Percentiles rank a stretch among this genome's conserved stretches.
These are phyloP conservation scores for Asterophora lycoperdoides DNA, from an alignment of 768 basidiomycete genomes.

Conservation along the genomic window DNA sequence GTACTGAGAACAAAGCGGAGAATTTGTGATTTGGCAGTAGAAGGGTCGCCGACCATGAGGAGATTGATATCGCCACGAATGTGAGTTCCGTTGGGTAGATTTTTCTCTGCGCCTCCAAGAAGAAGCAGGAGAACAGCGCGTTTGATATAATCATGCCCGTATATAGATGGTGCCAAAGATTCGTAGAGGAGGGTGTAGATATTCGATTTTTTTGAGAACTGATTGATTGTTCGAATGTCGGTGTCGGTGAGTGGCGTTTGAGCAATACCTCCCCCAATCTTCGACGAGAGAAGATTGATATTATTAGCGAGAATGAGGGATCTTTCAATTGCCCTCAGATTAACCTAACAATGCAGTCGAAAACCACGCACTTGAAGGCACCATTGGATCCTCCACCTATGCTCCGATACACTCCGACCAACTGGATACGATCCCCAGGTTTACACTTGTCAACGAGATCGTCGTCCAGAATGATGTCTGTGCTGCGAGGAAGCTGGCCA, in stretches of 20 bases:
- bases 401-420: conserved; percentile 93
- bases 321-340: conserved; percentile 37
- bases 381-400: conserved; percentile 87
- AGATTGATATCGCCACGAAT: conserved; percentile 99
- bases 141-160: conserved; percentile 95
- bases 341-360: conserved; percentile 10
- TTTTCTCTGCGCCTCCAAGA: conserved; percentile 97
- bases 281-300: conserved; percentile 89
- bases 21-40: conserved; percentile 96
- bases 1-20: conserved; percentile 94
- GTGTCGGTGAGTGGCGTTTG: conserved; percentile 88
- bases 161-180: conserved; percentile 97
- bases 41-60: conserved; percentile 98
- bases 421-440: conserved; percentile 94
- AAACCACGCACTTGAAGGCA: conserved; percentile 79
- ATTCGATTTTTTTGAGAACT: conserved; percentile 80
- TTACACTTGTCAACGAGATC: conserved; percentile 97
- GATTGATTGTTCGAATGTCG: conserved; percentile 95
- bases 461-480: conserved; percentile 93
- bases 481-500: conserved; percentile 93
- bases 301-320: conserved; percentile 94
- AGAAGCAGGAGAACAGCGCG: conserved; percentile 88
- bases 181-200: conserved; percentile 88
- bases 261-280: conserved; percentile 92
- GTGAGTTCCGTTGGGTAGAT: conserved; percentile 94